Evolutionary conservation across 306 rosid species (phyloP).

Genomic region (Fragaria vesca): DNA sequence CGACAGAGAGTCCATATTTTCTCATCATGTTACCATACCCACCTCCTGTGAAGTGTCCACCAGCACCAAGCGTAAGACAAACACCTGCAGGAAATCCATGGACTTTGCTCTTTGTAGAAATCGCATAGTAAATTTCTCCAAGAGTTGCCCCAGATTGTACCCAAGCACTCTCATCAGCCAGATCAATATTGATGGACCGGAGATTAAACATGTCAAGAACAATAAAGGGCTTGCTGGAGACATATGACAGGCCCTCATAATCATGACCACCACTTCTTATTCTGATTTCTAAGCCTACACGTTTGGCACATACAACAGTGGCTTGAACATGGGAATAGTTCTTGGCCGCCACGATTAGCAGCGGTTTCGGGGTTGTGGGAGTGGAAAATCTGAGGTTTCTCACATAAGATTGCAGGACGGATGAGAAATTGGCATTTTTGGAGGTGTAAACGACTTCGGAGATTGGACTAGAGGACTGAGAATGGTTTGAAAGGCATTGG

Average conservation of each 20-base stretch:
- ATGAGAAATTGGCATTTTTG: constrained; percentile 37
- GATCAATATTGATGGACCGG: constrained; percentile 35
- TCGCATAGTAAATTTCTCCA: constrained; percentile 50
- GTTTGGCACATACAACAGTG: constrained; percentile 38
- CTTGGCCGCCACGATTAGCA: constrained; percentile 44
- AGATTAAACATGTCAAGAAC: constrained; percentile 57
- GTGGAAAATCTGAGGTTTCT: constrained; percentile 46
- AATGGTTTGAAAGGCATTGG: constrained; percentile 39
- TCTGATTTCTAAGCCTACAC: constrained; percentile 37
- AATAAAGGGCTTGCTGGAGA: constrained; percentile 39
- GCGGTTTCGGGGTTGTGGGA: constrained; percentile 41
- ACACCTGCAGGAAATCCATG: constrained; percentile 30
- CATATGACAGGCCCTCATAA: constrained; percentile 32
- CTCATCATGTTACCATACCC: constrained; percentile 40
- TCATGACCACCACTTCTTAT: constrained; percentile 41
- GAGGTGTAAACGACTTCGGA: constrained; percentile 36
- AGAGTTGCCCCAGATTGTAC: constrained; percentile 52
- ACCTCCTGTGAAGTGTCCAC: constrained; percentile 34
- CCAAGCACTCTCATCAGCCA: constrained; percentile 41
- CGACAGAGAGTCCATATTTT: constrained; percentile 47
- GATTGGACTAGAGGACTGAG: constrained; percentile 23
- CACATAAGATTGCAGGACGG: constrained; percentile 34
- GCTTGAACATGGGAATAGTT: constrained; percentile 43
- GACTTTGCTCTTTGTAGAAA: constrained; percentile 24
- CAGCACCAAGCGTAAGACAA: constrained; percentile 28